These are phyloP conservation scores for Penicillium sp. DNA, from an alignment of 2,329 filamentous ascomycete genomes.

Conservation along the genomic window DNA sequence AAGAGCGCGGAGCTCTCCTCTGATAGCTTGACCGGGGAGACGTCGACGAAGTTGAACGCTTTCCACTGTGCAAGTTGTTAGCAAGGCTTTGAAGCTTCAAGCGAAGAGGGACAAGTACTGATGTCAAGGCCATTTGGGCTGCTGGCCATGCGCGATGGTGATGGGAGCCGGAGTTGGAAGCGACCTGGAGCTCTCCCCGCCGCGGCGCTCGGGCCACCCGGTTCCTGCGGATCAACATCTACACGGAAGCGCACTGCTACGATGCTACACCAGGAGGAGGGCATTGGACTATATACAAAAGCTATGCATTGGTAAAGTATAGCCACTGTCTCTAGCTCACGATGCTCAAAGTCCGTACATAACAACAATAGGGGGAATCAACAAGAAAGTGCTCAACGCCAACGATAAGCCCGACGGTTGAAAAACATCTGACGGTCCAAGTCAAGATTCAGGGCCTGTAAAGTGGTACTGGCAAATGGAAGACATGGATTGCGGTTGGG, in stretches of 20 bases:
- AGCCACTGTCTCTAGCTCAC: no score
- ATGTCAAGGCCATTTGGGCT: slow-evolving; percentile 45
- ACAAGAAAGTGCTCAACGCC: no score
- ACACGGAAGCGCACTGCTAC: no score
- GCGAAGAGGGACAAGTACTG: slow-evolving; percentile 27
- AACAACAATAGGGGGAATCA: no score
- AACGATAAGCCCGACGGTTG: no score
- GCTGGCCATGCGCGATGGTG: slow-evolving; percentile 32
- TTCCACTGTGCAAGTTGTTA: slow-evolving; percentile 68
- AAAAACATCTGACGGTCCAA: no score
- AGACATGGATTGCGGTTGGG: slow-evolving; percentile 6
- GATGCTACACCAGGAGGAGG: no score
- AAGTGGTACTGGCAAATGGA: neutral
- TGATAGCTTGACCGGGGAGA: slow-evolving; percentile 73
- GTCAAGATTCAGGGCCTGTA: no score
- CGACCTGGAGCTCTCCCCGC: slow-evolving; percentile 22
- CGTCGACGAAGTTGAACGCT: slow-evolving; percentile 99
- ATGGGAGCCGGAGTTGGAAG: slow-evolving; percentile 17
- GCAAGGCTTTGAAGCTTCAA: neutral
- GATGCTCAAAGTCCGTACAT: no score
- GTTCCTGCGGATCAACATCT: slow-evolving; percentile 6
- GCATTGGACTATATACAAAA: no score
- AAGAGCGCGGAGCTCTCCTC: slow-evolving; percentile 77
- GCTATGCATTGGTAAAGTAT: no score
- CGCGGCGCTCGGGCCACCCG: slow-evolving; percentile 15